Conservation (phyloP, 1,284 basidiomycete species). For the Anthracocystis setariae region DNA sequence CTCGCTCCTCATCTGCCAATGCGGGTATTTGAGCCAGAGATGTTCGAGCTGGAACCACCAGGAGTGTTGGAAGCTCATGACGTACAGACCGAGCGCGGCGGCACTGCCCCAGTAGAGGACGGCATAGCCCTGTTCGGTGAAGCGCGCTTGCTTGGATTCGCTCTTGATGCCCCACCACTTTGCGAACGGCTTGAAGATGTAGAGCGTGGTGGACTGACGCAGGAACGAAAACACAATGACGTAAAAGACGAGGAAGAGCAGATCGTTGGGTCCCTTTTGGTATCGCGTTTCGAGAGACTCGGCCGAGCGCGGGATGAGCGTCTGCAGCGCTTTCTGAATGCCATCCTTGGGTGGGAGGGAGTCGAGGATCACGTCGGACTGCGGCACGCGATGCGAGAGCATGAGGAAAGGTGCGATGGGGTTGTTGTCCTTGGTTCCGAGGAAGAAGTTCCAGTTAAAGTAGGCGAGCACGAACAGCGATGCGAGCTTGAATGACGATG, state of each 20-base stretch:
- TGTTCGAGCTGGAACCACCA: constrained; percentile 78
- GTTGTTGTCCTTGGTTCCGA: constrained; percentile 72
- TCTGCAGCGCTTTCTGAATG: constrained; percentile 22
- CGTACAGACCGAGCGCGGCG: constrained; percentile 69
- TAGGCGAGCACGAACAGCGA: constrained; percentile 79
- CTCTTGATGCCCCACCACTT: constrained; percentile 63
- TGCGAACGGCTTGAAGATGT: constrained; percentile 79
- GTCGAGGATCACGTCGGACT: constrained; percentile 71
- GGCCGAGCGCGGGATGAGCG: constrained; percentile 36
- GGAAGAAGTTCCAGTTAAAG: constrained; percentile 76
- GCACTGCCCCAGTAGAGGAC: constrained; percentile 64
- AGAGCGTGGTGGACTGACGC: constrained; percentile 80
- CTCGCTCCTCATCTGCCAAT: constrained; percentile 80
- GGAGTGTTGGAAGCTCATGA: constrained; percentile 86
- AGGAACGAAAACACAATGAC: constrained; percentile 91
- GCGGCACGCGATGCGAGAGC: constrained; percentile 74
- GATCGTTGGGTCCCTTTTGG: constrained; percentile 71
- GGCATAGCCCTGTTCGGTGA: constrained; percentile 66
- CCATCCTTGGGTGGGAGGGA: constrained; percentile 25
- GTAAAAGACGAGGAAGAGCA: constrained; percentile 85
- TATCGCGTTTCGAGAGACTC: constrained; percentile 46
- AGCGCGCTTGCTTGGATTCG: constrained; percentile 58
- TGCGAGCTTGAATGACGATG: constrained; percentile 71
- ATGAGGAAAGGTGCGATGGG: constrained; percentile 81
- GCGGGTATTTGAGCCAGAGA: constrained; percentile 65